Conservation (phyloP, 495 filamentous ascomycete genomes). For the Penicillium canescens region DNA sequence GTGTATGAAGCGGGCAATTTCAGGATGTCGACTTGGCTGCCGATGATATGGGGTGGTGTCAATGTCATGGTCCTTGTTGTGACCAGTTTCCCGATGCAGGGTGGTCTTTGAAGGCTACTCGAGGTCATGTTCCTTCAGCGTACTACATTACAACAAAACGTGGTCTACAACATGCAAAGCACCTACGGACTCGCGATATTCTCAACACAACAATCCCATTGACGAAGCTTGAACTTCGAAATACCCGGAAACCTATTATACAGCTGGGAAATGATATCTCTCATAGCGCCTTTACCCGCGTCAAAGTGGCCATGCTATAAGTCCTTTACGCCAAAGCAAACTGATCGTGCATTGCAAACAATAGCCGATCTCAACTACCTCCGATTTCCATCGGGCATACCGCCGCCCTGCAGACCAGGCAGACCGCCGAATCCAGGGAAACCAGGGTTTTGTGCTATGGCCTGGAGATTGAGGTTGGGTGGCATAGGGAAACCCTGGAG, state of each 20-base stretch:
- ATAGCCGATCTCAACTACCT: slow-evolving; percentile 19
- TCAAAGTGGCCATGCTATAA: slow-evolving; percentile 19
- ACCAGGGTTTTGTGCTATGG: slow-evolving; percentile 45
- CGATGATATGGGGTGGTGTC: slow-evolving; percentile 90
- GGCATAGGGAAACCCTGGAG: slow-evolving; percentile 43
- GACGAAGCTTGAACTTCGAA: slow-evolving; percentile 4
- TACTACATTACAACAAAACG: background rate
- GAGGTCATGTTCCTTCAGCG: background rate
- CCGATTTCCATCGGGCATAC: slow-evolving; percentile 36
- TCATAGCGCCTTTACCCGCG: slow-evolving; percentile 18
- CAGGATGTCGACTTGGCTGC: slow-evolving; percentile 96
- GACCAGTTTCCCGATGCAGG: slow-evolving; percentile 92
- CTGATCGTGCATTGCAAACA: background rate
- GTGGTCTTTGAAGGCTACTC: slow-evolving; percentile 66
- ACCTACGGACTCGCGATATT: background rate
- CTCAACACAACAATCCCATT: background rate
- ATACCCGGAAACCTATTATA: slow-evolving; percentile 20
- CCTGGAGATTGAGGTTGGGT: slow-evolving; percentile 42
- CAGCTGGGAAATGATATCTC: slow-evolving; percentile 22
- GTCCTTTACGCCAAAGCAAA: slow-evolving; percentile 27
- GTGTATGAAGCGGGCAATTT: slow-evolving; percentile 88
- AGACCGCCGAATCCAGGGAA: slow-evolving; percentile 37
- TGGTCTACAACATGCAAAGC: background rate
- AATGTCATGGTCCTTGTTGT: slow-evolving; percentile 87
- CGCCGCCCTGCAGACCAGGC: slow-evolving; percentile 46